phyloP scores from a whole-genome alignment of 306 rosid species.

The Quercus dentata region DNA sequence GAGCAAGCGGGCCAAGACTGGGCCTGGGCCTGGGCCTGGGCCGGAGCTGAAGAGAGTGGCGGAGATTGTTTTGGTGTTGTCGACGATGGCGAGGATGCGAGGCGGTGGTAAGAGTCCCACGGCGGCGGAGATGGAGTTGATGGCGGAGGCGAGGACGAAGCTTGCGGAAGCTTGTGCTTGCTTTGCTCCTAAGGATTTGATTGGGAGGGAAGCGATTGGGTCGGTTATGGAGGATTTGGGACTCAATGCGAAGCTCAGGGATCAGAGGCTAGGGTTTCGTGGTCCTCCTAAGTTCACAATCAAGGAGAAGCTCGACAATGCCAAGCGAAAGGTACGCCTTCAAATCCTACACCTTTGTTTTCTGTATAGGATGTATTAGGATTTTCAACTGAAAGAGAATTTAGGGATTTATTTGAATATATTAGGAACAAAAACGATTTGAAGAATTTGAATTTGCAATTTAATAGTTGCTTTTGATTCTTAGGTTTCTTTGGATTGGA shows the following conservation, averaged over 20 bases:
- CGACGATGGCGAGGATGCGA: conserved; percentile 75
- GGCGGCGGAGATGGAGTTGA: conserved; percentile 58
- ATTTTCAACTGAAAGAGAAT: background rate
- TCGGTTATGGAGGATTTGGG: conserved; percentile 81
- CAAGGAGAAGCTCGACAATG: conserved; percentile 52
- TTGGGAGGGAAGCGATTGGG: conserved; percentile 63
- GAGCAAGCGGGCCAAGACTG: conserved; percentile 56
- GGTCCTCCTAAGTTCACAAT: conserved; percentile 63
- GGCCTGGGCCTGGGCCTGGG: conserved; percentile 10
- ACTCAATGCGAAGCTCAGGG: conserved; percentile 57
- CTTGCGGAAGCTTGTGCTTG: conserved; percentile 61
- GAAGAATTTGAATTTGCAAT: too few relatives aligned
- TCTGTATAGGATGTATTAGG: background rate
- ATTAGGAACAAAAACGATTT: too few relatives aligned
- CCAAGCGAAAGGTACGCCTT: conserved; percentile 67
- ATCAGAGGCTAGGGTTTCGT: conserved; percentile 83
- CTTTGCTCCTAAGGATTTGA: conserved; percentile 78
- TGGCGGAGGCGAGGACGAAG: conserved; percentile 80
- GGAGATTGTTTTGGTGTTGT: conserved; percentile 81
- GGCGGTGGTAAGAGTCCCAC: conserved; percentile 66
- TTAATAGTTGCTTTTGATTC: too few relatives aligned
- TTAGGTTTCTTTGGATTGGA: too few relatives aligned
- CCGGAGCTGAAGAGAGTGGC: conserved; percentile 71
- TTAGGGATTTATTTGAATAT: too few relatives aligned
- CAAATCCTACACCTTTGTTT: background rate